Evolutionary conservation across 345 rosid species (phyloP).

Genomic region (Moricandia moricandioides): DNA sequence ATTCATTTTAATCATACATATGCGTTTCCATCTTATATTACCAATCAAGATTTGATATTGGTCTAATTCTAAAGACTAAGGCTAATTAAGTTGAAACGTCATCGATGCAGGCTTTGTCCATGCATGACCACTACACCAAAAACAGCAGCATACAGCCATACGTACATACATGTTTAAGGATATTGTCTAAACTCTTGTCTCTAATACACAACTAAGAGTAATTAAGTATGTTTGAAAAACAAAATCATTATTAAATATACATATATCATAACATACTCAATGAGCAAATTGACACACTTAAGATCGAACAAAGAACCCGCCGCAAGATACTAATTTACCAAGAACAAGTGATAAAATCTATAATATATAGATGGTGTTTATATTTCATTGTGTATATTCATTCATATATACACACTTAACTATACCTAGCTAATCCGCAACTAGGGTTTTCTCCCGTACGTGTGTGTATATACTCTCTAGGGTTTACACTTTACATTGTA

Average conservation of each 20-base stretch:
- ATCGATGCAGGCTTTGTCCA: not conserved
- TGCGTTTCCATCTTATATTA: not conserved
- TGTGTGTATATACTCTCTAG: not conserved
- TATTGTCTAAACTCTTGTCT: not conserved
- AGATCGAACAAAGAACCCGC: not conserved
- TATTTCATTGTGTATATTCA: not conserved
- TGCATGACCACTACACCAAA: not conserved
- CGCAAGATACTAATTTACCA: not conserved
- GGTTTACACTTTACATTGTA: constrained; percentile 11
- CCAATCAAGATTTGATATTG: not conserved
- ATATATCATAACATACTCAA: not conserved
- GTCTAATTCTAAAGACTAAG: not conserved
- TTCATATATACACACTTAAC: not conserved
- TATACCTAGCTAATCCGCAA: not conserved
- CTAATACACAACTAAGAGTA: not conserved
- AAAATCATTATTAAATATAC: not conserved
- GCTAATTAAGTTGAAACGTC: not conserved
- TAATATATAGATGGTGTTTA: not conserved
- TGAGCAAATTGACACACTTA: not conserved
- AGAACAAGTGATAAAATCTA: not conserved
- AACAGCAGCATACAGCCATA: not conserved
- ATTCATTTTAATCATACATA: not conserved
- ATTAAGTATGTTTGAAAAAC: not conserved
- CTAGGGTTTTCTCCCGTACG: constrained; percentile 21
- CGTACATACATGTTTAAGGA: not conserved